A percentile compares a stretch with the other conserved stretches of the same genome.
phyloP scores from a whole-genome alignment of 2,329 filamentous ascomycete species.

The Colletotrichum limetticola region DNA sequence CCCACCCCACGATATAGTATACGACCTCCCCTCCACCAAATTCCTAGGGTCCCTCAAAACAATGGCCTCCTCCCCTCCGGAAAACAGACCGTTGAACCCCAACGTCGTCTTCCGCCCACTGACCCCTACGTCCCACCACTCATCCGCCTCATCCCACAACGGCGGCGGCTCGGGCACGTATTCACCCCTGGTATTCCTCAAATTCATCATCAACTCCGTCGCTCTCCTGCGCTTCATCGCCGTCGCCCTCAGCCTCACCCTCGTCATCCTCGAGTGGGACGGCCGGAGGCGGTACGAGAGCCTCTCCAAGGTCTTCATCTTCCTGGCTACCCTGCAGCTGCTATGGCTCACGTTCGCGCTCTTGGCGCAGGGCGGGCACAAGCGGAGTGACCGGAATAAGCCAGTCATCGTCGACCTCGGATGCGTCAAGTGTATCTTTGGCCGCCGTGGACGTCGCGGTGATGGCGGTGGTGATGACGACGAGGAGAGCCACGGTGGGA shows the following conservation, averaged over 20 bases:
- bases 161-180: not conserved
- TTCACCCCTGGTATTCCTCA: not conserved
- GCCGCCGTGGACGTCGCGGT: not conserved
- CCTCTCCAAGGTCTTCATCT: not conserved
- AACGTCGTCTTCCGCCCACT: conserved; percentile 5
- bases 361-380: not conserved
- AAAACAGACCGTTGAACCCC: conserved; percentile 14
- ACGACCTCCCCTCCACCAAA: conserved; percentile 28
- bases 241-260: not conserved
- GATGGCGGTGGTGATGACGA: not conserved
- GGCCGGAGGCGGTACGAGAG: not conserved
- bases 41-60: conserved; percentile 21
- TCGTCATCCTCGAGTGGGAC: not conserved
- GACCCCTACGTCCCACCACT: not conserved
- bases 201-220: conserved; percentile 11
- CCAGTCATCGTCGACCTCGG: conserved; percentile 14
- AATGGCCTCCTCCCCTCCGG: conserved; percentile 14
- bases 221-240: conserved; percentile 7
- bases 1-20: not conserved
- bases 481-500: not conserved
- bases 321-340: conserved; percentile 19
- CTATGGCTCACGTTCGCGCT: conserved; percentile 15
- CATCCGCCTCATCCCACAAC: not conserved
- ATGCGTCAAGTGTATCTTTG: conserved; percentile 22
- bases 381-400: not conserved